Percentiles rank a stretch among this genome's conserved stretches.
Evolutionary conservation across 2,329 filamentous ascomycete genomes (phyloP).

Genomic region (Trichophyton equinum): DNA sequence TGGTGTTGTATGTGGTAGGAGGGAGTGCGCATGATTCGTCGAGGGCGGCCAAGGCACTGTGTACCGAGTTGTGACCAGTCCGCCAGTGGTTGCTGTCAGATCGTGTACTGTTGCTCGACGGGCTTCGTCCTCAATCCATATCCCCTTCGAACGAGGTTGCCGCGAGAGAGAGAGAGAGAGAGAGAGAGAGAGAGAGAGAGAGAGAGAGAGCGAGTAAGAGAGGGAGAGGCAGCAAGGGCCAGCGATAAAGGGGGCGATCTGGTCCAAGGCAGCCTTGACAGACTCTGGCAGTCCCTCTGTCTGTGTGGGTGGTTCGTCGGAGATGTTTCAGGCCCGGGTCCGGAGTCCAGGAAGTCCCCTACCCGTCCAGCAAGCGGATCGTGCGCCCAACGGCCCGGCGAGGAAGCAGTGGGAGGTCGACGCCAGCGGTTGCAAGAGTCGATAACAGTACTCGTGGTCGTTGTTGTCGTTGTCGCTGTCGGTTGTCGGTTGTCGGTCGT

Average conservation of each 20-base stretch:
- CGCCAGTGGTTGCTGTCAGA: not conserved
- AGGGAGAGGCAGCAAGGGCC: not conserved
- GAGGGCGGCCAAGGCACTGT: not conserved
- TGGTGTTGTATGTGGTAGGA: not conserved
- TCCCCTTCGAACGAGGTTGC: not conserved
- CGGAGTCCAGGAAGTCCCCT: not conserved
- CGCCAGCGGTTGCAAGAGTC: no score
- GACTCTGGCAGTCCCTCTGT: not conserved
- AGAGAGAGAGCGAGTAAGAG: not conserved
- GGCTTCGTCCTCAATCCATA: not conserved
- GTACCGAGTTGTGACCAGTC: not conserved
- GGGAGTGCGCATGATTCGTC: not conserved
- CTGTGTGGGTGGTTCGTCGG: not conserved
- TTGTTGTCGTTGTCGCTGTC: not conserved
- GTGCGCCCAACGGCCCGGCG: not conserved
- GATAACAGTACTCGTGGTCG: not conserved
- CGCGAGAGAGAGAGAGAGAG: not conserved
- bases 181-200: no score
- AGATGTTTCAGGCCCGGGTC: not conserved
- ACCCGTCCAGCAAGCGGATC: not conserved
- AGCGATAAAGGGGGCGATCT: not conserved
- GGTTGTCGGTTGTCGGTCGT: not conserved
- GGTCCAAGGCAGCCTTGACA: not conserved
- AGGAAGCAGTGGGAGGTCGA: no score
- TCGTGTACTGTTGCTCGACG: not conserved